phyloP scores from a whole-genome alignment of 805 yeast species.

The Danielia reshetovae region DNA sequence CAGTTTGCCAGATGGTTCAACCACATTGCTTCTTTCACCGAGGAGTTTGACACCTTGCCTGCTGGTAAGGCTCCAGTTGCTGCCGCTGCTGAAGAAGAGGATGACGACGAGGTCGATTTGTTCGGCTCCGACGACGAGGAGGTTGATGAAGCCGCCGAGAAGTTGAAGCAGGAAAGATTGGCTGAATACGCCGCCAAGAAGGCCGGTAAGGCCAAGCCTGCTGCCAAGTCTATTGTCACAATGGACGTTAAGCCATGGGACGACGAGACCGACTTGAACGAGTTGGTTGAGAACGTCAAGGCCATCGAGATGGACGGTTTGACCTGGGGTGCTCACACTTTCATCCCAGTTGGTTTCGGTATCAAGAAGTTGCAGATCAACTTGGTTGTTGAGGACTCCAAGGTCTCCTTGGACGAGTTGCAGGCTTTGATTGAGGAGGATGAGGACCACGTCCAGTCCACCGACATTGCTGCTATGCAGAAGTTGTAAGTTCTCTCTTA shows the following conservation, averaged over 20 bases:
- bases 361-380: slow-evolving; percentile 98
- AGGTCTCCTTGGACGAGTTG: slow-evolving; percentile 89
- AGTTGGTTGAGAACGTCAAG: slow-evolving; percentile 83
- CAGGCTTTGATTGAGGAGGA: slow-evolving; percentile 77
- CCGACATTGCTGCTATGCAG: slow-evolving; percentile 98
- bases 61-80: slow-evolving; percentile 66
- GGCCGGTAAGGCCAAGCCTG: slow-evolving; percentile 97
- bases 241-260: slow-evolving; percentile 99
- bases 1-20: slow-evolving; percentile 97
- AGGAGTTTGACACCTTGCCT: slow-evolving; percentile 78
- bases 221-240: slow-evolving; percentile 97
- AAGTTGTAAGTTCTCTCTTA: slow-evolving; percentile 61
- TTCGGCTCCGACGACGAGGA: slow-evolving; percentile 94
- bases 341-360: slow-evolving; percentile 98
- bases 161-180: slow-evolving; percentile 93
- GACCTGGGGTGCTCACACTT: slow-evolving; percentile 96
- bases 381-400: slow-evolving; percentile 96
- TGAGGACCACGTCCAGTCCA: slow-evolving; percentile 99
- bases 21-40: slow-evolving; percentile 93
- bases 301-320: slow-evolving; percentile 86
- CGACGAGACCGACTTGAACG: slow-evolving; percentile 95
- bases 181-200: slow-evolving; percentile 98
- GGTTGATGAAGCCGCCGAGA: slow-evolving; percentile 96
- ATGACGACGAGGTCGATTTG: slow-evolving; percentile 86
- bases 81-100: slow-evolving; percentile 57